Conservation (phyloP, 2,329 filamentous ascomycete species). For the Cyphellophora europaea region DNA sequence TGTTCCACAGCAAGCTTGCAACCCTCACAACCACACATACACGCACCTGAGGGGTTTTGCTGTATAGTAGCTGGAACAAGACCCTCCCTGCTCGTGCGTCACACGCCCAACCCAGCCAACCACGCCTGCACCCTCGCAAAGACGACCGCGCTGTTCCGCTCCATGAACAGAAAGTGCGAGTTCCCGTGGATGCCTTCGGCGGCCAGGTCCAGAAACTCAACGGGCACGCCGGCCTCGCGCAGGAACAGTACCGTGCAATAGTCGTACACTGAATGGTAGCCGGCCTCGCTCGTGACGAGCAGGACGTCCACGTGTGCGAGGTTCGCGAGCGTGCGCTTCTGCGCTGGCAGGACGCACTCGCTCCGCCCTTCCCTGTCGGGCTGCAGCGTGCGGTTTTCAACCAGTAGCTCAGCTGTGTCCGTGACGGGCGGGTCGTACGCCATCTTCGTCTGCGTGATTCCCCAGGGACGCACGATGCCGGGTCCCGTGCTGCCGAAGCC, state of each 20-base stretch:
- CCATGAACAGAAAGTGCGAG: slow-evolving; percentile 29
- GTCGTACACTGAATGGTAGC: slow-evolving; percentile 46
- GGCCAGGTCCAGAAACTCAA: slow-evolving; percentile 36
- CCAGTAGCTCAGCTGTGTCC: slow-evolving; percentile 29
- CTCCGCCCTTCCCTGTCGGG: slow-evolving; percentile 19
- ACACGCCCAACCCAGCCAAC: too few species aligned
- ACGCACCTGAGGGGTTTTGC: too few species aligned
- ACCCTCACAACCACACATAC: too few species aligned
- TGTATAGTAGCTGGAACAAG: too few species aligned
- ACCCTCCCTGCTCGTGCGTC: too few species aligned
- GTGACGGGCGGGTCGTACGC: slow-evolving; percentile 36
- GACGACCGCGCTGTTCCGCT: not conserved
- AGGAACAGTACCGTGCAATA: slow-evolving; percentile 45
- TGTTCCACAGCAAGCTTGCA: too few species aligned
- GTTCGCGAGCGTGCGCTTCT: slow-evolving; percentile 32
- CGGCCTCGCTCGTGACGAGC: slow-evolving; percentile 44
- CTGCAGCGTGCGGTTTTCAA: slow-evolving; percentile 16
- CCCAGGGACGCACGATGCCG: slow-evolving; percentile 27
- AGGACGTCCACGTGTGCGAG: slow-evolving; percentile 39
- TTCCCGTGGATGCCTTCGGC: slow-evolving; percentile 41
- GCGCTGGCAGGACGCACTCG: slow-evolving; percentile 30
- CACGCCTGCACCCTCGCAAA: too few species aligned
- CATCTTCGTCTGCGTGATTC: slow-evolving; percentile 40
- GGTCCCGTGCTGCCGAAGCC: not conserved
- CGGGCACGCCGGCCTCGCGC: slow-evolving; percentile 40